Percentiles rank a stretch among this genome's conserved stretches.
These are phyloP conservation scores for Anthracocystis walkeri DNA, from an alignment of 1,284 basidiomycete genomes.

Conservation along the genomic window DNA sequence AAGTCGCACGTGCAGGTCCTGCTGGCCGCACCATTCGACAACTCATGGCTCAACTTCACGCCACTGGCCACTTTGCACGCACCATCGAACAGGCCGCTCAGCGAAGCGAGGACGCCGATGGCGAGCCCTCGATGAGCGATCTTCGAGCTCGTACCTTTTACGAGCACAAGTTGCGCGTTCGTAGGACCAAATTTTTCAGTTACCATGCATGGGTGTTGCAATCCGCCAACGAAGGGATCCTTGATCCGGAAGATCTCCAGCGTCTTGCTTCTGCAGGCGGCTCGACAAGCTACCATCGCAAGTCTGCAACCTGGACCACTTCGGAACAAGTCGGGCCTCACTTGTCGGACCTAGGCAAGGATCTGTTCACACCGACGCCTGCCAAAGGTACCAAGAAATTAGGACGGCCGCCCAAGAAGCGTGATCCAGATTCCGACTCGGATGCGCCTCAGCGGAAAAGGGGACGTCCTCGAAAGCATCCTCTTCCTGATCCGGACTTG, in stretches of 20 bases:
- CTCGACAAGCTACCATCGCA: conserved; percentile 19
- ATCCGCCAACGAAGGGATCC: conserved; percentile 41
- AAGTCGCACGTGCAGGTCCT: conserved; percentile 34
- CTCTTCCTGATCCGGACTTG: conserved; percentile 7
- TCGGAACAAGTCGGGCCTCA: conserved; percentile 10
- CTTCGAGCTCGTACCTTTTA: conserved; percentile 35
- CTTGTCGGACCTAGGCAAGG: conserved; percentile 12
- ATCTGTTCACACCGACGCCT: conserved; percentile 22
- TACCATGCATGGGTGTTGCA: conserved; percentile 50
- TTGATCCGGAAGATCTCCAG: conserved; percentile 25
- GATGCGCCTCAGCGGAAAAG: conserved; percentile 7
- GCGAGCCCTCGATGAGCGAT: conserved; percentile 40
- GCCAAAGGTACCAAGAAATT: conserved; percentile 4
- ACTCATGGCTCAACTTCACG: conserved; percentile 32
- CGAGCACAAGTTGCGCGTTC: conserved; percentile 40
- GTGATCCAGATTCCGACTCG: conserved; percentile 8
- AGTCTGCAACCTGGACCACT: conserved; percentile 17
- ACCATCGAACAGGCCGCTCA: conserved; percentile 22
- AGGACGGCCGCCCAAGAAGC: conserved; percentile 27
- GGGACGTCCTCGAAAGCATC: conserved; percentile 26
- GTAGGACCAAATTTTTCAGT: conserved; percentile 41
- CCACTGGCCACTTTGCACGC: conserved; percentile 26
- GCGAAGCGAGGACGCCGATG: conserved; percentile 37
- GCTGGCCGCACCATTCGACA: conserved; percentile 31
- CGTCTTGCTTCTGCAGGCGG: conserved; percentile 38